A percentile compares a stretch with the other conserved stretches of the same genome.
phyloP scores from a whole-genome alignment of 805 yeast species.

The Ogataea parapolymorpha region DNA sequence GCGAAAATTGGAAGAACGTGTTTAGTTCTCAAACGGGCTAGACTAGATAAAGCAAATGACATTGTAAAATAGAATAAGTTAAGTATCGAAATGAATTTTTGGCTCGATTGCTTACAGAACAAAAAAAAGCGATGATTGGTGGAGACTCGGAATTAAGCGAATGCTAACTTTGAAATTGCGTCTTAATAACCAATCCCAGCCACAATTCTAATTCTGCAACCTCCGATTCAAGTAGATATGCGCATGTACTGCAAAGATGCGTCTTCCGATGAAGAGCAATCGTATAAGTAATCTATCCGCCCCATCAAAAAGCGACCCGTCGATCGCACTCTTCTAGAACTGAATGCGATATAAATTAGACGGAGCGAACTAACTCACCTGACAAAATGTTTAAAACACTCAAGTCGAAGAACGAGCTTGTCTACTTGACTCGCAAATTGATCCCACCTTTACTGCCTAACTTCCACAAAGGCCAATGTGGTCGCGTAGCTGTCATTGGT shows the following conservation, averaged over 20 bases:
- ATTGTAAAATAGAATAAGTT: constrained; percentile 2
- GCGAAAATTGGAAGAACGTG: constrained; percentile 20
- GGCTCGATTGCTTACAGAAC: neutral
- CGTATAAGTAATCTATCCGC: too few species aligned
- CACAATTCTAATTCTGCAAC: neutral
- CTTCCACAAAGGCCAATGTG: constrained; percentile 90
- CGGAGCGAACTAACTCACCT: too few species aligned
- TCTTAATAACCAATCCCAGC: neutral
- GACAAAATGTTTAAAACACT: constrained; percentile 8
- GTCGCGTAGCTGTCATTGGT: constrained; percentile 82
- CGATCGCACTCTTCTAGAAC: constrained; percentile 4
- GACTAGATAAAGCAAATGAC: constrained; percentile 8
- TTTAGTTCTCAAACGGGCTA: constrained; percentile 16
- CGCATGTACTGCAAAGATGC: neutral
- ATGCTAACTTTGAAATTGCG: neutral
- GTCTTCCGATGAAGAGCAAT: neutral
- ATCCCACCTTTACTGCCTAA: constrained; percentile 72
- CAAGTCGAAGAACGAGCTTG: constrained; percentile 14
- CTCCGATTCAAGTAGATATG: neutral
- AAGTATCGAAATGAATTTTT: neutral
- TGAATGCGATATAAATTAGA: neutral
- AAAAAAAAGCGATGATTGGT: constrained; percentile 5
- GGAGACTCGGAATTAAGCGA: neutral
- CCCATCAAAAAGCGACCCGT: constrained; percentile 1
- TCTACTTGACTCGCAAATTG: constrained; percentile 44